A percentile compares a stretch with the other conserved stretches of the same genome.
Conservation (phyloP, 2,329 filamentous ascomycete genomes). For the Gnomoniopsis smithogilvyi region DNA sequence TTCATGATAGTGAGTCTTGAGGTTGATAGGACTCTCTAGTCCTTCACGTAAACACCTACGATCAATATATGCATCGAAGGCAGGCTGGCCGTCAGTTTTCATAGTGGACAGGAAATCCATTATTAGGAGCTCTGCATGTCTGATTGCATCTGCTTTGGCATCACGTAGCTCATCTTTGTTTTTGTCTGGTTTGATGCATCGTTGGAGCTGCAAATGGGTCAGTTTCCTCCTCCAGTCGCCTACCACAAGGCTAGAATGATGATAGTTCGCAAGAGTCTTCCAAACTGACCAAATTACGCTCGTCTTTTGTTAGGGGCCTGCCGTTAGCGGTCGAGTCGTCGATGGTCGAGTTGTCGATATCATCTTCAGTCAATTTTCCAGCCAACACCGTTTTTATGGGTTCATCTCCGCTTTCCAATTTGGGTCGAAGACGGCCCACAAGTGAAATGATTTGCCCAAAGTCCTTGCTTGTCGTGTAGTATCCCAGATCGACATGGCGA, state of each 20-base stretch:
- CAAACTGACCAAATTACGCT: neutral
- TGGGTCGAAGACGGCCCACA: constrained; percentile 3
- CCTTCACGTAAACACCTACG: neutral
- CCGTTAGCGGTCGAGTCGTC: neutral
- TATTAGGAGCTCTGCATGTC: constrained; percentile 10
- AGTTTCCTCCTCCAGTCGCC: neutral
- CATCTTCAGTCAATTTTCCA: constrained; percentile 7
- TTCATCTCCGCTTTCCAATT: neutral
- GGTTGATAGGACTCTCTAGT: constrained; percentile 15
- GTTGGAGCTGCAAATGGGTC: neutral
- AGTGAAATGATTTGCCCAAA: constrained; percentile 8
- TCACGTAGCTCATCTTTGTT: neutral
- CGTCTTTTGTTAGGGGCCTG: neutral
- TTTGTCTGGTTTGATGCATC: constrained; percentile 11
- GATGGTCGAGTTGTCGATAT: constrained; percentile 1
- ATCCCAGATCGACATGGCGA: constrained; percentile 16
- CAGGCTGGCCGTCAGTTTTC: neutral
- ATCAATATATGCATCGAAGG: constrained; percentile 13
- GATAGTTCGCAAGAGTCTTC: neutral
- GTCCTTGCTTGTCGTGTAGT: constrained; percentile 14
- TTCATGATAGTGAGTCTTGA: constrained; percentile 17
- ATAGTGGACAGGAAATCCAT: constrained; percentile 16
- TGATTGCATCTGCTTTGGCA: constrained; percentile 6
- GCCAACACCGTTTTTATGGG: constrained; percentile 12
- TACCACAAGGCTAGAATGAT: neutral